Evolutionary conservation across 495 filamentous ascomycete genomes (phyloP), one percentile per base, ranked within the genome.

Genomic region (Darksidea phi): DNA sequence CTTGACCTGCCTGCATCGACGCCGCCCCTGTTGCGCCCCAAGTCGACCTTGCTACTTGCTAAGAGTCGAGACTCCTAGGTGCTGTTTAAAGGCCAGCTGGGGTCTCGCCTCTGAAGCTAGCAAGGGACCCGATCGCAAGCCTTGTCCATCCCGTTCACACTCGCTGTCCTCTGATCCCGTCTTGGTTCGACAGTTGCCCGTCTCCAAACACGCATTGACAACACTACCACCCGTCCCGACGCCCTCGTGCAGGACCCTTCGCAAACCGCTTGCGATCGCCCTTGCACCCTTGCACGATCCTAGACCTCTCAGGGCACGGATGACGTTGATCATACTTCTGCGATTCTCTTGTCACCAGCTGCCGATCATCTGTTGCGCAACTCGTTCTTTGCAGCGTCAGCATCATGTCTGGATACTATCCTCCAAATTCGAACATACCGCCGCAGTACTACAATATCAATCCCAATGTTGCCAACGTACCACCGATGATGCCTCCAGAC

Each of bases 381-480:
- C 42, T 28, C 48, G 20, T 28, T 54, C 34, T 43, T 24, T 28
- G 2, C 18, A 23, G 45, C 20, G 4, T 25, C 49, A 18, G 55
- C 59, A 46, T 43, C 23, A 68, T 68, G 66, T 60, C 61, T 61
- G 66, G 66, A 25, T 68, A 68, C 53, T 68, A 68, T 37, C 66
- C 45, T 12, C 61, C 56, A 17, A 68, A 68, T 41, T 57, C 58
- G 20, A 48, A 68, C 18, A n/a, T 64, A 10, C 62, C 59, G 36
- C 59, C 58, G 23, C 62, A 66, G 20, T 69, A 66, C 42, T 69
- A 69, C 55, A 53, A 64, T 43, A 38, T 61, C 38, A 50, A 66
- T 59, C 41, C 56, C 2, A 59, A 47, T 41, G 18, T 59, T 36
- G 41, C 54, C 6, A 63, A 56, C 59, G 51, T 52, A 7, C 53